These are phyloP conservation scores for Acanthamoeba culbertsoni DNA, from an alignment of 208 protist genomes.

Conservation along the genomic window DNA sequence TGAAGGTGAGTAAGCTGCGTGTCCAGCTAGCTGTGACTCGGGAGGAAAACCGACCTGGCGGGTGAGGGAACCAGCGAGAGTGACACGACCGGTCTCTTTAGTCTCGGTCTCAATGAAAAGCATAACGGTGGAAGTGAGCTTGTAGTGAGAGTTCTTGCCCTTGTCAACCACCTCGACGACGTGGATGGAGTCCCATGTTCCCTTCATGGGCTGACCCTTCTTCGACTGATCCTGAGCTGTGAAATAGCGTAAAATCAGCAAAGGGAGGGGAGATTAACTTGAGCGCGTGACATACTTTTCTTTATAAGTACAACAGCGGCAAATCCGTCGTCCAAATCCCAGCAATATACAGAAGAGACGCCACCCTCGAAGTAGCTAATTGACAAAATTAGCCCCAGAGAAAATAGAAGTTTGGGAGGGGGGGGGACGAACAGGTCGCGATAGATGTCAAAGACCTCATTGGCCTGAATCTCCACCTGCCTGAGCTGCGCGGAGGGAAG, in stretches of 20 bases:
- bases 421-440: constrained; percentile 71
- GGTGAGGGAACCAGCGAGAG: constrained; percentile 82
- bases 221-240: constrained; percentile 80
- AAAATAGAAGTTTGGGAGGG: neutral
- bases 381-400: neutral
- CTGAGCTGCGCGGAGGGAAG: constrained; percentile 79
- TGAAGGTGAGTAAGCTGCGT: neutral
- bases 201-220: constrained; percentile 82
- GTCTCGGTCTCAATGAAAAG: constrained; percentile 81
- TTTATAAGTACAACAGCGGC: constrained; percentile 87
- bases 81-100: constrained; percentile 70
- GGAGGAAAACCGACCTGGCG: constrained; percentile 67
- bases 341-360: constrained; percentile 87
- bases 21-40: no score
- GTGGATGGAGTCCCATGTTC: constrained; percentile 89
- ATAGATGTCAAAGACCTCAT: constrained; percentile 83
- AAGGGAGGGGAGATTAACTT: neutral
- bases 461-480: constrained; percentile 79
- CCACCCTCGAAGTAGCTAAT: constrained; percentile 88
- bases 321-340: constrained; percentile 86
- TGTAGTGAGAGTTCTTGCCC: constrained; percentile 77
- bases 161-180: constrained; percentile 84
- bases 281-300: constrained; percentile 74
- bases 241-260: neutral
- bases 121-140: constrained; percentile 88